Base-by-base conservation (phyloP, 495 filamentous ascomycete genomes). In the Clavariopsis aquatica region DNA sequence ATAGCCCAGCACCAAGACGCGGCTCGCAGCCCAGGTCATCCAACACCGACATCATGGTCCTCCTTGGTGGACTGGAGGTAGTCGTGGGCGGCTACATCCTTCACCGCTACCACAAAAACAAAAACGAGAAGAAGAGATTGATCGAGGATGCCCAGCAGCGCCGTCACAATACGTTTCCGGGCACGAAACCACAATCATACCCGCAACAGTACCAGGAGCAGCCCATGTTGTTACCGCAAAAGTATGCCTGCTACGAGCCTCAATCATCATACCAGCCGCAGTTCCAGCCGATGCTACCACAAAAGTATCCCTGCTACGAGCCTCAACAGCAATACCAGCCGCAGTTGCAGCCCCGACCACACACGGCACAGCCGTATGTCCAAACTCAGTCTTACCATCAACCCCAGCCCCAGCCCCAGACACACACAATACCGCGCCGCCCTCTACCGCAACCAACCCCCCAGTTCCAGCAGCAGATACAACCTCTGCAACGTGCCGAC, bases 61-160 rank as follows among this genome's bases (percentile, higher is more conserved):
- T 67, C 17, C 43, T 67, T 19, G 64, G 64, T 17, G 64, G 64
- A 10, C 65, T 68, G 4, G 65, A 68, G 34, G 15, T 68, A 15
- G 59, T 68, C 22, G 49, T 59, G 8, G 65, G 65, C 31, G 65
- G 65, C 20, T 63, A 63, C 52, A n/a, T 68, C 13, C 1, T 60
- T 19, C 65, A 68, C 60, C 60, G 57, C 60, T 46, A 64, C 34
- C 41, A 68, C 53, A 68, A 68, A 38, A 63, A 64, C 45, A 62
- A 62, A 29, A 36, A 53, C 28, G 57, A 67, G 60, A 63, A 64
- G 60, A 64, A 43, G 52, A 68, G 46, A 45, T 22, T 62, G 43
- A 17, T 52, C 22, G 59, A 63, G 20, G 65, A 68, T 36, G 59
- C 53, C 5, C 1, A 51, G 12, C 46, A 64, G 41, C 34, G 60